phyloP scores from a whole-genome alignment of 371 early-diverging fungal genomes.

The Mortierella sp. region DNA sequence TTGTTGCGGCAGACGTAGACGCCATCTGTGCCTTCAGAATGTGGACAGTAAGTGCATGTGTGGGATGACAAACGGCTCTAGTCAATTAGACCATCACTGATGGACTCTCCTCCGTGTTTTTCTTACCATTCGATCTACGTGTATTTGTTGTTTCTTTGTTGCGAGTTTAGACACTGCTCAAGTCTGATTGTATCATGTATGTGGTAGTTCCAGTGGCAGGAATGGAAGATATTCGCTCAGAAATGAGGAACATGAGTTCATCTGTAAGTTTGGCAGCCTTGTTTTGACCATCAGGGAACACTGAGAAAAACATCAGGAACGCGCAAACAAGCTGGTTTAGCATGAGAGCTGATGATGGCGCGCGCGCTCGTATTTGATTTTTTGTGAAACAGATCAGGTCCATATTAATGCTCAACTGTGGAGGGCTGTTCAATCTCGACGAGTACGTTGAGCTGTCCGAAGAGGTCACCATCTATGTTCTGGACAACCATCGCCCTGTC shows the following conservation, averaged over 20 bases:
- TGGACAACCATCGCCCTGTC: conserved; percentile 91
- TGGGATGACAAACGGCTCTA: no score
- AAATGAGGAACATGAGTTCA: conserved; percentile 23
- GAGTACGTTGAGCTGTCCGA: conserved; percentile 69
- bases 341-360: no score
- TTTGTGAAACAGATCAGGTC: conserved; percentile 67
- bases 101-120: no score
- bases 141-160: no score
- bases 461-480: conserved; percentile 75
- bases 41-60: conserved; percentile 67
- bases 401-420: conserved; percentile 90
- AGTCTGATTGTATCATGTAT: conserved; percentile 49
- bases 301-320: no score
- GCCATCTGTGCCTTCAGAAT: conserved; percentile 88
- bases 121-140: no score
- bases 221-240: conserved; percentile 37
- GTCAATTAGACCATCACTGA: no score
- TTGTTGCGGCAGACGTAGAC: conserved; percentile 88
- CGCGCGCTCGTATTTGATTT: no score
- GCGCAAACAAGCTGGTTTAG: no score
- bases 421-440: conserved; percentile 78
- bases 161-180: conserved; percentile 30
- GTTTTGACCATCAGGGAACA: no score
- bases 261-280: conserved; percentile 21
- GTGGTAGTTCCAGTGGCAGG: conserved; percentile 44